Conservation (phyloP, 2,329 filamentous ascomycete genomes). For the Myrmaecium sp. region DNA sequence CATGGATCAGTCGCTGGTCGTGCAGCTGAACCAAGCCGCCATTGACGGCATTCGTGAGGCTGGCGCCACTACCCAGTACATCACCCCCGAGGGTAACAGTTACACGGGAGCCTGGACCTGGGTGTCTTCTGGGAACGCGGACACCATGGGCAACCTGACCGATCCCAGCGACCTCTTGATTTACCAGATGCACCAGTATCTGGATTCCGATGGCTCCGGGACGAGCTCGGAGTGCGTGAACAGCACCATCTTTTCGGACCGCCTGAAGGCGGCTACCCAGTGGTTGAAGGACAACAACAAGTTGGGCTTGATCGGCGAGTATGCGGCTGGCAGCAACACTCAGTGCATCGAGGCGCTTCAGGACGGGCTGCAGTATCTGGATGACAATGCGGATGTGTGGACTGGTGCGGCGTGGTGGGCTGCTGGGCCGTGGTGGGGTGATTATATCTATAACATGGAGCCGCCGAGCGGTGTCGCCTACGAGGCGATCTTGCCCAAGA, state of each 20-base stretch:
- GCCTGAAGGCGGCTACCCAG: constrained; percentile 32
- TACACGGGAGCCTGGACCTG: constrained; percentile 32
- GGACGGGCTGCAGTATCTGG: constrained; percentile 32
- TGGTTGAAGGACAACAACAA: constrained; percentile 39
- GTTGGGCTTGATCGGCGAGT: constrained; percentile 37
- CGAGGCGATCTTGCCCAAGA: constrained; percentile 15
- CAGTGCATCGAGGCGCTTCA: constrained; percentile 33
- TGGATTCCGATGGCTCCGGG: constrained; percentile 38
- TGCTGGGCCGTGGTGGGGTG: constrained; percentile 33
- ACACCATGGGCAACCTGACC: constrained; percentile 29
- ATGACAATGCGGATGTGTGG: constrained; percentile 35
- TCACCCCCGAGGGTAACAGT: constrained; percentile 42
- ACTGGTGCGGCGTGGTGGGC: constrained; percentile 37
- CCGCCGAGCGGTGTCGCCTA: constrained; percentile 29
- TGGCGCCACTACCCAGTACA: constrained; percentile 34
- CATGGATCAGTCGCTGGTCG: constrained; percentile 27
- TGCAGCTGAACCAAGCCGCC: constrained; percentile 29
- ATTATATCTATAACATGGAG: constrained; percentile 34
- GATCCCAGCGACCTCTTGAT: constrained; percentile 37
- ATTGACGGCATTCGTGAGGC: constrained; percentile 29
- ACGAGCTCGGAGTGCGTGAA: constrained; percentile 33
- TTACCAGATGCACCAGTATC: constrained; percentile 48
- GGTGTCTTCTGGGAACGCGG: constrained; percentile 29
- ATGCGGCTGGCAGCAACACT: constrained; percentile 33
- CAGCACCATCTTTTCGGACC: constrained; percentile 35